phyloP scores from a whole-genome alignment of 768 basidiomycete genomes.

The Hydnum rufescens region DNA sequence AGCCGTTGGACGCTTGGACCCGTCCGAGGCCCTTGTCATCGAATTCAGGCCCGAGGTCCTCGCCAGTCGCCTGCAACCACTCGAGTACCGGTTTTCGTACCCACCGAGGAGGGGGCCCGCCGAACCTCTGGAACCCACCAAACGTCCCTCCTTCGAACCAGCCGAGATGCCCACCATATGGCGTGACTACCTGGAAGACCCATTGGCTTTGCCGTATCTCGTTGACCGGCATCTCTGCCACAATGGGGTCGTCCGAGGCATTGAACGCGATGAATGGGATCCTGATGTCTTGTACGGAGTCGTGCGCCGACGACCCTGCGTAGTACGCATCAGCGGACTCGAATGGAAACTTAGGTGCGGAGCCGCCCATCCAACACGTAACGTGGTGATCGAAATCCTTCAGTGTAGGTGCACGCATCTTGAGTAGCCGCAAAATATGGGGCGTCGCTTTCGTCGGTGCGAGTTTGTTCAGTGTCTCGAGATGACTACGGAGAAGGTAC shows the following conservation, averaged over 20 bases:
- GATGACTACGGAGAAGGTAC: constrained; percentile 6
- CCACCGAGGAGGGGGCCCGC: constrained; percentile 1
- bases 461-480: neutral
- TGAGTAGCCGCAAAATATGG: neutral
- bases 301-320: neutral
- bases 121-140: neutral
- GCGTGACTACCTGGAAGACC: constrained; percentile 4
- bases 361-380: neutral
- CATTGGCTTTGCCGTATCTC: neutral
- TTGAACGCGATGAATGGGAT: constrained; percentile 5
- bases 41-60: neutral
- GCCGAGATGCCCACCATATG: constrained; percentile 5
- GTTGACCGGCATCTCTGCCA: neutral
- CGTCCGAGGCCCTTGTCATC: neutral
- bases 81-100: constrained; percentile 4
- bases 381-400: neutral
- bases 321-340: neutral
- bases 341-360: neutral
- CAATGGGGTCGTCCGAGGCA: constrained; percentile 5
- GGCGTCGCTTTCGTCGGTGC: neutral
- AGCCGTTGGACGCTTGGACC: neutral
- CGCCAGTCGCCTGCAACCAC: constrained; percentile 4
- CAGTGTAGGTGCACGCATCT: neutral
- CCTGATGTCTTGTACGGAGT: neutral
- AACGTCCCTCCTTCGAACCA: constrained; percentile 4